These are phyloP conservation scores for Tetrapisispora taiwanensis DNA, from an alignment of 805 yeast genomes.

Conservation along the genomic window DNA sequence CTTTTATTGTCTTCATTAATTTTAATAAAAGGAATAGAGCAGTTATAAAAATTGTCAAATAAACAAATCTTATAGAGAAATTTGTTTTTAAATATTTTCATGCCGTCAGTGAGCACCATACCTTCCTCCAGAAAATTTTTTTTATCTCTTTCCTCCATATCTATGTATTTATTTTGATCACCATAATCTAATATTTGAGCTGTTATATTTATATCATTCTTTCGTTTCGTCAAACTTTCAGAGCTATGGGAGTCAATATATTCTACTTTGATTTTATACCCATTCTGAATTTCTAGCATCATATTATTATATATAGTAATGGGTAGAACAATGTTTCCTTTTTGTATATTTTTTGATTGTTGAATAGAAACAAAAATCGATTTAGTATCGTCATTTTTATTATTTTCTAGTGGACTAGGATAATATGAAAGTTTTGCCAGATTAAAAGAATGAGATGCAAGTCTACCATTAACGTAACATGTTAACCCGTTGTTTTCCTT, in stretches of 20 bases:
- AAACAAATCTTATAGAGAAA: neutral
- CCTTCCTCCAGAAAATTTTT: neutral
- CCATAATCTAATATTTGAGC: neutral
- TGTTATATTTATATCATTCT: neutral
- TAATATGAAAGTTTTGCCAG: slow-evolving; percentile 27
- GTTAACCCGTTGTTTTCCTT: neutral
- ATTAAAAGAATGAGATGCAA: neutral
- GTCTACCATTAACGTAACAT: neutral
- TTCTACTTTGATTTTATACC: slow-evolving; percentile 1
- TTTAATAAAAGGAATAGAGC: neutral
- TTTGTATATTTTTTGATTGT: neutral
- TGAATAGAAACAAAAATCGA: neutral
- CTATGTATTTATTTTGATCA: neutral
- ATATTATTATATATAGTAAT: neutral
- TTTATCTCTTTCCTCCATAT: neutral
- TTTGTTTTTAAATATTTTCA: neutral
- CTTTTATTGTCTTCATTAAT: neutral
- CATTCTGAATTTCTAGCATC: slow-evolving; percentile 11
- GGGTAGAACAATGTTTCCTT: neutral
- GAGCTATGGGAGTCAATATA: neutral
- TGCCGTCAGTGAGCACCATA: neutral
- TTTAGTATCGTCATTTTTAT: neutral
- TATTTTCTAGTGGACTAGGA: slow-evolving; percentile 11
- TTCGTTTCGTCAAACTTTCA: neutral
- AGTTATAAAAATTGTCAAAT: neutral